Base-by-base conservation (phyloP, 2,329 filamentous ascomycete genomes). In the Domatiomyces catenatus region DNA sequence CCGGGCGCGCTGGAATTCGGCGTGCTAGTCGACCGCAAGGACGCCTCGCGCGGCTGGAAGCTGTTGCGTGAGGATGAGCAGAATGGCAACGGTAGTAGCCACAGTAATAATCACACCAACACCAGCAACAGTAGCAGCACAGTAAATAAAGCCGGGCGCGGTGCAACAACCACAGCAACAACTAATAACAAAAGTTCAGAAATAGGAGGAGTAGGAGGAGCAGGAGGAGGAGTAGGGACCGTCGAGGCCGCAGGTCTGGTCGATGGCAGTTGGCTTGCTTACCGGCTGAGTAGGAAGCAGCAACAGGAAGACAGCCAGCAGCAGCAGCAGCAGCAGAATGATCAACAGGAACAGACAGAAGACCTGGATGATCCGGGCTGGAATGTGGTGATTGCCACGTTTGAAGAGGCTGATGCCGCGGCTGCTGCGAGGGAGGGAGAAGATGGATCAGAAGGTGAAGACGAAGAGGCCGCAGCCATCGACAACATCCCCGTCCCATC, bases 41-140 rank as follows among this genome's bases (percentile, higher is more conserved):
- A 77, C 52, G 56, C 66, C 5, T 66, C 65, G 18, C 71, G 72
- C 57, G 75, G 74, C 44, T 77, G 74, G 73, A 63, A 64, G 20
- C 62, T 62, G 44, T 56, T 76, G 17, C 61, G 64, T 8, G 58
- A 59, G 49, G 51, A 61, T 42, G 60, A 63, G 15, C 51, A 61
- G 17, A 56, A 53, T 20, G 58, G 60, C 28, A 54, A 56, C 22
- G 6, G 22, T 24, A n/a, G 61, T 62, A 32, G 52, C 52, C 7
- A 45, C 43, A n/a, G n/a, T n/a, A n/a, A n/a, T n/a, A n/a, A n/a
- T n/a, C n/a, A n/a, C n/a, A 17, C 44, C 44, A 46, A 22, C 17
- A 15, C 3, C 8, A 8, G 4, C 44, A 22, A 22, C 44, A 15
- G 12, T 15, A n/a, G 4, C 45, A 18, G 8, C 43, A 12, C 10